Percentiles rank a stretch among this genome's conserved stretches.
phyloP scores from a whole-genome alignment of 2,329 filamentous ascomycete genomes.

The Gnomoniopsis sp. region DNA sequence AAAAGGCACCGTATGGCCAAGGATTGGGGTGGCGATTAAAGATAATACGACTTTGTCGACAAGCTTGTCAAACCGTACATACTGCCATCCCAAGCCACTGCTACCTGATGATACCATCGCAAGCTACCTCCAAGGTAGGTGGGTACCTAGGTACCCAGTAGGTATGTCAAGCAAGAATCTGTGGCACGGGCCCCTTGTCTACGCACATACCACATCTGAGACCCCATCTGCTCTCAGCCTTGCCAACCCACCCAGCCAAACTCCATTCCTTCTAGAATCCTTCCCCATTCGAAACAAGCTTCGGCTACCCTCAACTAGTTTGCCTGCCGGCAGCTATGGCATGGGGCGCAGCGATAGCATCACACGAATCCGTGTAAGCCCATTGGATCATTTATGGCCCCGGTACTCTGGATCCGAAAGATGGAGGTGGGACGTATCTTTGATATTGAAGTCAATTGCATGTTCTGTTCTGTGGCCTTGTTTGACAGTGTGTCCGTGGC shows the following conservation, averaged over 20 bases:
- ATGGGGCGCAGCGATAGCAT: background rate
- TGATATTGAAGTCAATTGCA: background rate
- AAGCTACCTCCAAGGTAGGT: no score
- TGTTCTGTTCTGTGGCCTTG: background rate
- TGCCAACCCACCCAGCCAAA: background rate
- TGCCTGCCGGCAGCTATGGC: slow-evolving; percentile 1
- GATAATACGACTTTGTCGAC: background rate
- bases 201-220: no score
- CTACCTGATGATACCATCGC: background rate
- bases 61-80: background rate
- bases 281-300: background rate
- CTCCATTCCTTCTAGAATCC: background rate
- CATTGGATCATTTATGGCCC: slow-evolving; percentile 3
- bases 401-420: slow-evolving; percentile 1
- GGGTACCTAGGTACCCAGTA: no score
- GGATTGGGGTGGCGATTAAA: background rate
- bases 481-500: background rate
- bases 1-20: background rate
- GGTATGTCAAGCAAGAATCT: no score
- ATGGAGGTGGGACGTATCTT: background rate
- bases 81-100: no score
- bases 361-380: slow-evolving; percentile 3
- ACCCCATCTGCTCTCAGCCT: background rate
- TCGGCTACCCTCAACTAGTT: background rate
- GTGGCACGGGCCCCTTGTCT: no score